Evolutionary conservation across 2,329 filamentous ascomycete species (phyloP).

Genomic region (Periconia digitata): DNA sequence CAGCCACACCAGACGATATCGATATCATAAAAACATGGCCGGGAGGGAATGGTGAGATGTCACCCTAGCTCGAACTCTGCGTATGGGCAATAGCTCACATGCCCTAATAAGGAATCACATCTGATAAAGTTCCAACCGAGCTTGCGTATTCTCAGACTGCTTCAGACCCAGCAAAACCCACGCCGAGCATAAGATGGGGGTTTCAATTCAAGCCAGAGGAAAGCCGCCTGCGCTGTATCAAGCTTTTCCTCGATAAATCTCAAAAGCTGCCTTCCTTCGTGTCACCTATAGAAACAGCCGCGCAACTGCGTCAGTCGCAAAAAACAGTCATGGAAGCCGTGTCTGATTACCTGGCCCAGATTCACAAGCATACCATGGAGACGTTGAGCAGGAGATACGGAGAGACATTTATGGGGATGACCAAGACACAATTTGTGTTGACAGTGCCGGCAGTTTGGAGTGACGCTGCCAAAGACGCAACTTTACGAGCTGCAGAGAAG

Average conservation of each 20-base stretch:
- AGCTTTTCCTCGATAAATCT: slow-evolving; percentile 78
- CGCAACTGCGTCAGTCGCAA: slow-evolving; percentile 71
- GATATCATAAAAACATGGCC: slow-evolving; percentile 84
- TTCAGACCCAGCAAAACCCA: slow-evolving; percentile 21
- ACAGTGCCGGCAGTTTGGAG: slow-evolving; percentile 80
- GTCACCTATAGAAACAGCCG: slow-evolving; percentile 73
- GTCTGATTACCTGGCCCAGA: slow-evolving; percentile 75
- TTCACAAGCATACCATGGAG: slow-evolving; percentile 78
- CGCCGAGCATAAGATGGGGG: slow-evolving; percentile 65
- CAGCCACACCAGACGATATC: slow-evolving; percentile 74
- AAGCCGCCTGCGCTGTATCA: slow-evolving; percentile 76
- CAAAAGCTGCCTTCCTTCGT: slow-evolving; percentile 82
- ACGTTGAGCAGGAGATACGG: slow-evolving; percentile 74
- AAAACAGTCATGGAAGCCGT: slow-evolving; percentile 80
- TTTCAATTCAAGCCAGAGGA: slow-evolving; percentile 82
- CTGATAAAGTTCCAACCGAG: slow-evolving; percentile 82
- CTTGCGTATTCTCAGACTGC: slow-evolving; percentile 57
- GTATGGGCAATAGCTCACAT: slow-evolving; percentile 10
- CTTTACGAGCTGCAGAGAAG: slow-evolving; percentile 72
- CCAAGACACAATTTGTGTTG: slow-evolving; percentile 75
- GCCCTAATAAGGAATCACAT: slow-evolving; percentile 61
- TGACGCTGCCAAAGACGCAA: slow-evolving; percentile 82
- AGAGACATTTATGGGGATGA: slow-evolving; percentile 75
- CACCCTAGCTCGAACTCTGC: not conserved
- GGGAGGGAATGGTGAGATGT: slow-evolving; percentile 65